Evolutionary conservation across 768 basidiomycete species (phyloP).

Genomic region (Tylopilus sp.): DNA sequence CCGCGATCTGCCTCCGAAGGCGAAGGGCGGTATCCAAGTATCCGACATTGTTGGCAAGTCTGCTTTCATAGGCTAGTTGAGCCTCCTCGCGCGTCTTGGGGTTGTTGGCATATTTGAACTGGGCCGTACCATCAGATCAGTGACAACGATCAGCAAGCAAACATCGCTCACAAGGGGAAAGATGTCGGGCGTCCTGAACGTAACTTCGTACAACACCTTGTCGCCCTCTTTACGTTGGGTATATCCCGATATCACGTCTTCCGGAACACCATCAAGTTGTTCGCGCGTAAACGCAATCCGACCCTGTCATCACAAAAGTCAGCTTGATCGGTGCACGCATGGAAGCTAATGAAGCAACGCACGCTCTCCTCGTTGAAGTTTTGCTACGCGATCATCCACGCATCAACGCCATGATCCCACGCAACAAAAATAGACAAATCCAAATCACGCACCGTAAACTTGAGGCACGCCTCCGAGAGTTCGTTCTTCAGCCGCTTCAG

Average conservation of each 20-base stretch:
- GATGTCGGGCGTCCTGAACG: constrained; percentile 81
- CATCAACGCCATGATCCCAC: neutral
- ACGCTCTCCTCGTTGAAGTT: constrained; percentile 90
- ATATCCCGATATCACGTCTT: constrained; percentile 79
- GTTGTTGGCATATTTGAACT: constrained; percentile 80
- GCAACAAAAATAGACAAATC: constrained; percentile 19
- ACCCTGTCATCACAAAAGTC: constrained; percentile 42
- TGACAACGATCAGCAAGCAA: neutral
- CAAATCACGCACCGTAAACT: constrained; percentile 55
- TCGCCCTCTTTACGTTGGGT: constrained; percentile 51
- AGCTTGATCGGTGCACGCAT: neutral
- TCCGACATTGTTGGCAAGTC: constrained; percentile 66
- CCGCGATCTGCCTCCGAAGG: constrained; percentile 51
- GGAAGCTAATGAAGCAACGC: constrained; percentile 7
- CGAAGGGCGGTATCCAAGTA: constrained; percentile 58
- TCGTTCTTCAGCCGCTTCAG: constrained; percentile 69
- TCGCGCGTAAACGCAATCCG: constrained; percentile 61
- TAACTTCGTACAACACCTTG: constrained; percentile 64
- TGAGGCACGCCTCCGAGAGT: constrained; percentile 67
- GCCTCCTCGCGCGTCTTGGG: constrained; percentile 67
- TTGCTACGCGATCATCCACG: constrained; percentile 45
- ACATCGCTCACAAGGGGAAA: no score
- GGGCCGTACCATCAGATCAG: constrained; percentile 1
- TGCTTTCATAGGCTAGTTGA: constrained; percentile 62
- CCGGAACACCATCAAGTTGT: constrained; percentile 79